Base-by-base conservation (phyloP, 2,329 filamentous ascomycete genomes). In the Verruconis gallopava region DNA sequence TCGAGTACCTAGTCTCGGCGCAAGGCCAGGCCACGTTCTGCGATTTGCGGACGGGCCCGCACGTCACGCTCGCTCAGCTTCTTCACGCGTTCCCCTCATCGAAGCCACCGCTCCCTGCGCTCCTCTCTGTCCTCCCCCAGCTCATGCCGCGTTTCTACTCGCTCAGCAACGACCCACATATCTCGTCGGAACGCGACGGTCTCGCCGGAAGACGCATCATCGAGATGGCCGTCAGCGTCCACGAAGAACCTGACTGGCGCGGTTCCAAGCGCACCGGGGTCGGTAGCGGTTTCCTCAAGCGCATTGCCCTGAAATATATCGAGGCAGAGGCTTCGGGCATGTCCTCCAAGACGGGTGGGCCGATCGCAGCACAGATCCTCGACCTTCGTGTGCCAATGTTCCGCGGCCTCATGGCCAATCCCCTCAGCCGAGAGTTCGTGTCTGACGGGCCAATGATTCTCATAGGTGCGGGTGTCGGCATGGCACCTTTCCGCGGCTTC, bases 71-170 rank as follows among this genome's bases (percentile, higher is more conserved):
- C 15, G 71, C 79, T 13, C 91, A 96, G 64, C 72, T 98, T 4
- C 74, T 98, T 21, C 72, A 81, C 55, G 91, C 91, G 2, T 98
- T 98, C 68, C 86, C 91, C 2, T 94, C 85, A 32, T 77, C 85
- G 4, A 84, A 85, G 57, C 91, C 91, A 41, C 86, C 89, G 3
- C 69, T 98, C 52, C 83, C 91, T 42, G 69, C 78, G 46, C 69
- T 98, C 9, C 72, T 95, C 25, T 83, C 82, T 2, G 74, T 81
- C 34, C 74, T 95, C 41, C 83, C 82, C 53, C 82, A 85, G 38
- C 72, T 96, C 40, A 96, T 96, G 89, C 91, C 91, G 2, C 83
- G 91, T 46, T 98, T 98, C 68, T 98, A 98, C 67, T 96, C 89
- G 3, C 77, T 98, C 12, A 95, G 88, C 42, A 95, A 94, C 59